Base-by-base conservation (phyloP, 1,284 basidiomycete genomes). In the Limonomyces culmigenus region DNA sequence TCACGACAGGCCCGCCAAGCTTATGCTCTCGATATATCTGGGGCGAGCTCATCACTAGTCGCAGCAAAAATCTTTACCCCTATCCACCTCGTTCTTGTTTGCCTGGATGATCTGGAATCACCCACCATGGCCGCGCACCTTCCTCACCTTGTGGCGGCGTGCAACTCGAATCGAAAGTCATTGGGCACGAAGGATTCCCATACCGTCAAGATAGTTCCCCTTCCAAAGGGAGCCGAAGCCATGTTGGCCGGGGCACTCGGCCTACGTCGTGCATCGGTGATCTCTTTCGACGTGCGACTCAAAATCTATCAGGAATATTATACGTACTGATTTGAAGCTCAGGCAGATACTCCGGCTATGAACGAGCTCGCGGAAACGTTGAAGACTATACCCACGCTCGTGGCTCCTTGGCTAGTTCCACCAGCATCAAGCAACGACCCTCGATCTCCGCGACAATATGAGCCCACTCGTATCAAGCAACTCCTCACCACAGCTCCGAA, bases 381-480 rank as follows among this genome's bases (percentile, higher is more conserved):
- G n/a, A 52, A 55, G 40, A 58, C 55, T 37, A 54, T 73, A 34
- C 70, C 70, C 13, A 49, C 59, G 19, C 47, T 76, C 11, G 58
- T 61, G 16, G 76, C 77, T 2, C 56, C 70, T n/a, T 87, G 79
- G 80, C 61, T n/a, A n/a, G n/a, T n/a, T n/a, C n/a, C n/a, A n/a
- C n/a, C n/a, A n/a, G n/a, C n/a, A n/a, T n/a, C n/a, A n/a, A n/a
- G n/a, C n/a, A n/a, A n/a, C n/a, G n/a, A n/a, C n/a, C n/a, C n/a
- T n/a, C n/a, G n/a, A n/a, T n/a, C n/a, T n/a, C n/a, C n/a, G n/a
- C n/a, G n/a, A n/a, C n/a, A n/a, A n/a, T 54, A 74, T n/a, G 59
- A 81, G 29, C 74, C 79, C 3, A 81, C 87, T 1, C 78, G 85
- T 47, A 66, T 91, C 49, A 93, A 92, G 50, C 86, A 88, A 41